These are phyloP conservation scores for Backusella liffmaniae DNA, from an alignment of 192 early-diverging fungal genomes.

Conservation along the genomic window DNA sequence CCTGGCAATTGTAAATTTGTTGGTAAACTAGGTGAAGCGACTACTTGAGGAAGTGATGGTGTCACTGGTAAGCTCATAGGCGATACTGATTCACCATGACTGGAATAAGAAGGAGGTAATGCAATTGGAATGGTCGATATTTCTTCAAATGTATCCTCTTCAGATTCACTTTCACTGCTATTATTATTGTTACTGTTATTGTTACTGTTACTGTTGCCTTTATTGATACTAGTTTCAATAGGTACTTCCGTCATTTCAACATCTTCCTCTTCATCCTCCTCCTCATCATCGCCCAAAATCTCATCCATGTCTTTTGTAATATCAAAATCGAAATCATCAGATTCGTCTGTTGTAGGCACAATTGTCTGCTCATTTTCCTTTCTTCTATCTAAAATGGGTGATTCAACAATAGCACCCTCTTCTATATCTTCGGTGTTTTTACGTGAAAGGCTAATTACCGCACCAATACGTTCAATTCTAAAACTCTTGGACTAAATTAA, in stretches of 20 bases:
- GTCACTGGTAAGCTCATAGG: not conserved
- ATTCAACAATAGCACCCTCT: not conserved
- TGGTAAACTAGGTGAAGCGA: not conserved
- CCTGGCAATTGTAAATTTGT: slow-evolving; percentile 29
- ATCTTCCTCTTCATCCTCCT: not conserved
- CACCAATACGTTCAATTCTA: slow-evolving; percentile 7
- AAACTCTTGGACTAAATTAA: not conserved
- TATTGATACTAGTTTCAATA: not conserved
- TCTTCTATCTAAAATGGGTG: not conserved
- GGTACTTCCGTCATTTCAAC: not conserved
- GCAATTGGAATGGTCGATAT: not conserved
- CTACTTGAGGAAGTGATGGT: not conserved
- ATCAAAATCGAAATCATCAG: not conserved
- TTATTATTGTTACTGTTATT: not conserved
- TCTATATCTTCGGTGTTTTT: slow-evolving; percentile 38
- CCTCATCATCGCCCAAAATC: slow-evolving; percentile 2
- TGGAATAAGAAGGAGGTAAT: not conserved
- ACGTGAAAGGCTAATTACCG: slow-evolving; percentile 8
- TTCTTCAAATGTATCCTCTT: slow-evolving; percentile 26
- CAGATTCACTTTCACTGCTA: slow-evolving; percentile 34
- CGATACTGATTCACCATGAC: not conserved
- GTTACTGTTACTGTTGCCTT: not conserved
- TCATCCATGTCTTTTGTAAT: slow-evolving; percentile 5
- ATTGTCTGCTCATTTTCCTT: not conserved
- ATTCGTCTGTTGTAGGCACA: not conserved